These are phyloP conservation scores for Aspergillus sclerotiicarbonarius DNA, from an alignment of 495 filamentous ascomycete genomes.

Conservation along the genomic window DNA sequence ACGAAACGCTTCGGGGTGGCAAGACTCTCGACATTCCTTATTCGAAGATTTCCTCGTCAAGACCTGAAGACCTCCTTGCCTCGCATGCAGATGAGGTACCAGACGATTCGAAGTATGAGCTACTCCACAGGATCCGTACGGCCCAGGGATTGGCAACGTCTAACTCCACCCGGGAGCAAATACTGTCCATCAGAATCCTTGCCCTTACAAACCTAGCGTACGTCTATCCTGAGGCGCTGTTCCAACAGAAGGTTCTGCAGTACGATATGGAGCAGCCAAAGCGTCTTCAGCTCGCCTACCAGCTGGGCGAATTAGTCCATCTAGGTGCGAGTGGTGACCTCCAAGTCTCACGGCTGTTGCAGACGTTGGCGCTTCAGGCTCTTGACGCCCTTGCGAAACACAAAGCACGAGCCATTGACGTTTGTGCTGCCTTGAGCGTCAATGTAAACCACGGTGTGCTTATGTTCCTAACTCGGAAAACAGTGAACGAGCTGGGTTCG, in stretches of 20 bases:
- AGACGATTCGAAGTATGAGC: constrained; percentile 72
- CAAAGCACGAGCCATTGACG: constrained; percentile 71
- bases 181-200: constrained; percentile 76
- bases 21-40: constrained; percentile 72
- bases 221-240: constrained; percentile 73
- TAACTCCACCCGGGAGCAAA: constrained; percentile 63
- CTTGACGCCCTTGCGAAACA: constrained; percentile 81
- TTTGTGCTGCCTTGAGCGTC: constrained; percentile 80
- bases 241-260: constrained; percentile 79
- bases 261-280: constrained; percentile 90
- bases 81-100: constrained; percentile 65
- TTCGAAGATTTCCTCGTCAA: constrained; percentile 56
- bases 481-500: constrained; percentile 72
- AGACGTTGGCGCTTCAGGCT: constrained; percentile 77
- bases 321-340: constrained; percentile 62
- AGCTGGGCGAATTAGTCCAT: constrained; percentile 88
- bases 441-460: constrained; percentile 95
- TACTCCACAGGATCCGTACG: constrained; percentile 77
- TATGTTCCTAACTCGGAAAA: constrained; percentile 89
- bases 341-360: constrained; percentile 66
- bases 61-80: constrained; percentile 66
- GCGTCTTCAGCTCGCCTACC: constrained; percentile 84
- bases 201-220: constrained; percentile 92
- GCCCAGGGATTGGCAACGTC: constrained; percentile 73
- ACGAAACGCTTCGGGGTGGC: constrained; percentile 44